These are phyloP conservation scores for Phytophthora pluvialis DNA, from an alignment of 352 stramenopile species.

Conservation along the genomic window DNA sequence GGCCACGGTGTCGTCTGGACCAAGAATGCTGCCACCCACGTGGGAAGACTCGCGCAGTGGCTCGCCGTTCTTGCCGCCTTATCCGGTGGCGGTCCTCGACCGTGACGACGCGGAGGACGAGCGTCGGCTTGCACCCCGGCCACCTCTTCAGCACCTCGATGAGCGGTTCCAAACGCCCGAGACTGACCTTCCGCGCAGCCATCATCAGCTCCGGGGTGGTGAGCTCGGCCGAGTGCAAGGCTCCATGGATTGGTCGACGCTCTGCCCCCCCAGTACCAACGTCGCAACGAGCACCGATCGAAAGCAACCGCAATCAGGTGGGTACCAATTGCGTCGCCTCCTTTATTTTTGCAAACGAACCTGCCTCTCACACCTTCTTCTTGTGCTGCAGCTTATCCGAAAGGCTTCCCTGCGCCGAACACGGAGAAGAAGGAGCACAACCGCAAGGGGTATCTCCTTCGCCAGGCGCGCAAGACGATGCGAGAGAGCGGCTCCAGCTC, in stretches of 20 bases:
- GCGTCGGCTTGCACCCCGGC: conserved; percentile 27
- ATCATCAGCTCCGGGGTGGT: conserved; percentile 8
- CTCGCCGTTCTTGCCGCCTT: conserved; percentile 64
- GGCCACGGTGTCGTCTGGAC: conserved; percentile 7
- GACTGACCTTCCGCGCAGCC: conserved; percentile 11
- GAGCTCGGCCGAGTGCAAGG: conserved; percentile 27
- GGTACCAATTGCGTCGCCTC: neutral
- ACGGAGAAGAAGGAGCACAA: conserved; percentile 80
- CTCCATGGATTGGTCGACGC: conserved; percentile 25
- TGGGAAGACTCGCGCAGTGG: conserved; percentile 56
- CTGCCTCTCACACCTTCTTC: neutral
- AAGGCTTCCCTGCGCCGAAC: conserved; percentile 6
- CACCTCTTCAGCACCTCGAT: conserved; percentile 11
- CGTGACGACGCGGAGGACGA: conserved; percentile 42
- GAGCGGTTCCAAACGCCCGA: conserved; percentile 32
- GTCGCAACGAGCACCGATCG: neutral
- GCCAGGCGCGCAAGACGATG: conserved; percentile 59
- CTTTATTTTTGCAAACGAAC: neutral
- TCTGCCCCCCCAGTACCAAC: neutral
- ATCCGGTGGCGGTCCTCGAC: conserved; percentile 57
- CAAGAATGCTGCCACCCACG: conserved; percentile 60
- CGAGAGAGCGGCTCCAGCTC: conserved; percentile 27
- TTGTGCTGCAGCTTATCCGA: conserved; percentile 21
- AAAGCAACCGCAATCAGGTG: conserved; percentile 39
- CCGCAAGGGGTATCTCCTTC: conserved; percentile 71